Evolutionary conservation across 768 basidiomycete species (phyloP).

Genomic region (Pulveroboletus sp.): DNA sequence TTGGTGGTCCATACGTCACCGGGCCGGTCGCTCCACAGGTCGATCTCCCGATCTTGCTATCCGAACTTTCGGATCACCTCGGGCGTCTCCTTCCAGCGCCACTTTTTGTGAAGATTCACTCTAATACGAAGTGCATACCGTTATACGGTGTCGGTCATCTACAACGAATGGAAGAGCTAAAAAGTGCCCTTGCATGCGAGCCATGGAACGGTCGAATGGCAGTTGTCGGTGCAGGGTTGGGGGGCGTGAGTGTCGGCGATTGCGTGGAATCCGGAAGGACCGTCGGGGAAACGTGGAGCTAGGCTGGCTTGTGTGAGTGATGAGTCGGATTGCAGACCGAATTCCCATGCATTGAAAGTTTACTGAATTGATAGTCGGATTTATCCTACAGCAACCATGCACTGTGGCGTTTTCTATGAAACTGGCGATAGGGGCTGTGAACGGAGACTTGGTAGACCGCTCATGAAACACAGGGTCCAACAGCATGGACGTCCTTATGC

Average conservation of each 20-base stretch:
- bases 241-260: constrained; percentile 83
- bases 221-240: constrained; percentile 80
- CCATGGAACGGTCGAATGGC: constrained; percentile 51
- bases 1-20: constrained; percentile 68
- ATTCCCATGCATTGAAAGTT: constrained; percentile 13
- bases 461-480: constrained; percentile 20
- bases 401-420: constrained; percentile 12
- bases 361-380: constrained; percentile 8
- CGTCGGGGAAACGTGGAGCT: constrained; percentile 44
- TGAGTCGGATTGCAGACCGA: background rate
- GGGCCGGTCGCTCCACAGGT: constrained; percentile 16
- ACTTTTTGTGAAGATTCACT: constrained; percentile 46
- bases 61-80: constrained; percentile 44
- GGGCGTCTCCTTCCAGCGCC: constrained; percentile 50
- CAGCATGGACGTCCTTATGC: constrained; percentile 9
- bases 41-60: constrained; percentile 22
- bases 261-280: constrained; percentile 73
- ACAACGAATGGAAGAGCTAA: constrained; percentile 60
- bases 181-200: constrained; percentile 35
- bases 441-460: constrained; percentile 1
- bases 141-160: constrained; percentile 70
- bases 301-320: constrained; percentile 17
- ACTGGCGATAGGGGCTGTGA: constrained; percentile 9
- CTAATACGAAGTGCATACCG: constrained; percentile 73
- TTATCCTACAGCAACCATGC: constrained; percentile 1